phyloP scores from a whole-genome alignment of 2,329 filamentous ascomycete species.

The Parastagonospora nodorum region DNA sequence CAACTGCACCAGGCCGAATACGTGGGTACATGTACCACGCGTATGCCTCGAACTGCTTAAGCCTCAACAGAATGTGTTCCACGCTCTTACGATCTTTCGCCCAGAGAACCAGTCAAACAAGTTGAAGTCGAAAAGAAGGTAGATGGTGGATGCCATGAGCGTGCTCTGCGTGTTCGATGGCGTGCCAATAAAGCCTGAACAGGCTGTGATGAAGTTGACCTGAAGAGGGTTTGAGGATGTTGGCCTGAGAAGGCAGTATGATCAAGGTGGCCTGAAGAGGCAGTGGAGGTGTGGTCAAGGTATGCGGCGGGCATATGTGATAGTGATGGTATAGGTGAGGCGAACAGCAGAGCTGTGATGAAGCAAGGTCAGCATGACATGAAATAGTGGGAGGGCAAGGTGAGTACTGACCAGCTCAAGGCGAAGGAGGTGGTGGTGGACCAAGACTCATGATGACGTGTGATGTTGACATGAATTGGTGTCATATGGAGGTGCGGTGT shows the following conservation, averaged over 20 bases:
- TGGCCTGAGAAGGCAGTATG: neutral
- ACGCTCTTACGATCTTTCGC: conserved; percentile 6
- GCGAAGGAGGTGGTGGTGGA: neutral
- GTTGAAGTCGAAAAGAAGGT: neutral
- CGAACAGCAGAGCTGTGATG: neutral
- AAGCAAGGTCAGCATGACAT: conserved; percentile 3
- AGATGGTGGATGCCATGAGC: conserved; percentile 1
- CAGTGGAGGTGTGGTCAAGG: neutral
- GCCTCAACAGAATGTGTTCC: conserved; percentile 5
- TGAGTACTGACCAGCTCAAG: conserved; percentile 9
- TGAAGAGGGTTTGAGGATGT: too few relatives aligned
- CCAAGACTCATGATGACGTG: conserved; percentile 5
- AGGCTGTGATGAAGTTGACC: neutral
- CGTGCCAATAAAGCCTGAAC: neutral
- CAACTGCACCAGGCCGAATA: conserved; percentile 7
- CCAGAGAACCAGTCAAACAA: conserved; percentile 1
- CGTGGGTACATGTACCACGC: neutral
- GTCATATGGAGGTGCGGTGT: neutral
- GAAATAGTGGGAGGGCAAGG: neutral
- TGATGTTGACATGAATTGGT: neutral
- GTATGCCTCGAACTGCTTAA: conserved; percentile 8
- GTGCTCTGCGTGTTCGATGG: conserved; percentile 5
- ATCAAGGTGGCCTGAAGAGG: neutral
- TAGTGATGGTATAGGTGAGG: neutral
- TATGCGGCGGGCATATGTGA: neutral